These are phyloP conservation scores for Neopestalotiopsis sp. DNA, from an alignment of 2,329 filamentous ascomycete species.

Conservation along the genomic window DNA sequence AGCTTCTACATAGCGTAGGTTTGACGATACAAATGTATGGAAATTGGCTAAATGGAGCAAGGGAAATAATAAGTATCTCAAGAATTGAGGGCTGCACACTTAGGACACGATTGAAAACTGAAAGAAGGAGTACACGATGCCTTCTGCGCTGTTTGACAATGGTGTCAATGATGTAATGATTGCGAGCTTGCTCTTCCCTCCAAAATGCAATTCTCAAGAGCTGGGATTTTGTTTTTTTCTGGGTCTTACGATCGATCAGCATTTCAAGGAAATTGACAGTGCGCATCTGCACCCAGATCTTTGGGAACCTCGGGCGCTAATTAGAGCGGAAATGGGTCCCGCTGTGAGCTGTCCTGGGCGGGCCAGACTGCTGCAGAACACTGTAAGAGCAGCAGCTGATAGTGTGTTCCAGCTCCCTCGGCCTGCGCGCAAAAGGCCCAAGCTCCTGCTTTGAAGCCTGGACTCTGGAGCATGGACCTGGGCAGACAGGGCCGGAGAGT, in stretches of 20 bases:
- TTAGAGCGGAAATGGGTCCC: background rate
- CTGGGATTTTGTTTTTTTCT: background rate
- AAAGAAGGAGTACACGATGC: background rate
- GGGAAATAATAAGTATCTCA: background rate
- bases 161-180: background rate
- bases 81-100: background rate
- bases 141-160: background rate
- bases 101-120: background rate
- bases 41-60: background rate
- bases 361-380: background rate
- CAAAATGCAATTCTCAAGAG: background rate
- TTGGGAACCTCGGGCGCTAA: background rate
- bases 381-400: no score
- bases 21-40: background rate
- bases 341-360: background rate
- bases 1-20: no score
- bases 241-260: background rate
- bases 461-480: background rate
- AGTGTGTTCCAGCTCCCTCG: no score
- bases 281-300: background rate
- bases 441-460: conserved; percentile 1
- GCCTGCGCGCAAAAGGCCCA: conserved; percentile 7
- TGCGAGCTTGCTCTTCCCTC: background rate
- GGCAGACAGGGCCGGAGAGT: conserved; percentile 11
- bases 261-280: background rate